Conservation (phyloP, 441 rosid species). For the Syzygium malaccense region DNA sequence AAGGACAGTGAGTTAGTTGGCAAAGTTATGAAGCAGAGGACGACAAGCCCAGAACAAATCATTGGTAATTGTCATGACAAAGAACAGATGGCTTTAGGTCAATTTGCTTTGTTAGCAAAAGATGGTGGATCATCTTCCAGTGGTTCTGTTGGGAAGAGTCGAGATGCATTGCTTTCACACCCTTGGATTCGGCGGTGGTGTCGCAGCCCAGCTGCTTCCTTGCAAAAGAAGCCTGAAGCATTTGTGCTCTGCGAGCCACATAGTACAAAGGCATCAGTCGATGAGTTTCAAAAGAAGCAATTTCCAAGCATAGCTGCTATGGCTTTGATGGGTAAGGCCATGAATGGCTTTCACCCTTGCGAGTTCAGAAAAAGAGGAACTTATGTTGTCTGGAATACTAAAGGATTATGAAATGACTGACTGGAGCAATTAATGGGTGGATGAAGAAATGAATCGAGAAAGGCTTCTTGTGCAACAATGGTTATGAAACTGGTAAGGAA, state of each 20-base stretch:
- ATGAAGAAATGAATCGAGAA: neutral
- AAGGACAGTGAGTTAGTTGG: slow-evolving; percentile 29
- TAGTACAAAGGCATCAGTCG: slow-evolving; percentile 18
- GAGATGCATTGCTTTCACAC: slow-evolving; percentile 32
- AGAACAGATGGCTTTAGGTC: slow-evolving; percentile 12
- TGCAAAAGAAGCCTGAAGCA: slow-evolving; percentile 17
- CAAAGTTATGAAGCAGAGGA: slow-evolving; percentile 22
- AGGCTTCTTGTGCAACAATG: neutral
- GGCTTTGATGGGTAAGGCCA: slow-evolving; percentile 92
- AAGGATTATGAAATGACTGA: neutral
- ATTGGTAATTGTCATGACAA: slow-evolving; percentile 18
- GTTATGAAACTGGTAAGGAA: neutral
- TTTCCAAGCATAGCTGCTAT: slow-evolving; percentile 90
- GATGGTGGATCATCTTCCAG: slow-evolving; percentile 20
- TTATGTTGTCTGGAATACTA: slow-evolving; percentile 57
- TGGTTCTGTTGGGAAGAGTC: slow-evolving; percentile 15
- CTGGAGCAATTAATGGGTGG: neutral
- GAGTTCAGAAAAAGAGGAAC: slow-evolving; percentile 46
- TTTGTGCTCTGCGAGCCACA: slow-evolving; percentile 26
- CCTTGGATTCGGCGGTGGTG: slow-evolving; percentile 88
- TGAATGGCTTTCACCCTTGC: slow-evolving; percentile 50
- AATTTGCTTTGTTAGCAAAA: slow-evolving; percentile 9
- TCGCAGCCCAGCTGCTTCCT: slow-evolving; percentile 16
- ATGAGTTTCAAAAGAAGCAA: slow-evolving; percentile 38
- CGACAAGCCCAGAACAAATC: slow-evolving; percentile 24